Evolutionary conservation across 345 rosid species (phyloP).

Genomic region (Moringa oleifera): DNA sequence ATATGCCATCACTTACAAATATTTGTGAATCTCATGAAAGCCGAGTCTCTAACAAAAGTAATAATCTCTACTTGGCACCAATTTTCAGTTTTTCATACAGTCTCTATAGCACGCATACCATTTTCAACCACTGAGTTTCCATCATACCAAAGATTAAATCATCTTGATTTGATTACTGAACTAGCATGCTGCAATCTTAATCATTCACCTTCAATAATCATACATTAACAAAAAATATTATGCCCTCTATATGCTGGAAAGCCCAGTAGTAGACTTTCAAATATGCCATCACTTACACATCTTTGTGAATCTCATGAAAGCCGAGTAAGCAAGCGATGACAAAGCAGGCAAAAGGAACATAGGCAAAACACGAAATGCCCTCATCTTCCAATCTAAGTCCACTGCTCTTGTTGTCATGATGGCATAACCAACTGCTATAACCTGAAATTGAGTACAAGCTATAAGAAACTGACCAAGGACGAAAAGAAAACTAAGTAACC

Average conservation of each 20-base stretch:
- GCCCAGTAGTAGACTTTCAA: too few relatives aligned
- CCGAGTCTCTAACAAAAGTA: conserved; percentile 15
- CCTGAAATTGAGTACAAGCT: conserved; percentile 28
- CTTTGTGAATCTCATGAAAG: conserved; percentile 45
- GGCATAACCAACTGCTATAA: conserved; percentile 65
- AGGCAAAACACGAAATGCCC: conserved; percentile 58
- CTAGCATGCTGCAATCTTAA: neutral
- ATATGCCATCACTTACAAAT: conserved; percentile 38
- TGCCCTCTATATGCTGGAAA: neutral
- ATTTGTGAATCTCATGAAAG: conserved; percentile 45
- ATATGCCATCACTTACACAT: conserved; percentile 38
- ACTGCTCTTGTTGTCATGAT: conserved; percentile 51
- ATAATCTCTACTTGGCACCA: neutral
- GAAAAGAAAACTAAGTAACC: too few relatives aligned
- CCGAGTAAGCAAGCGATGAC: conserved; percentile 46
- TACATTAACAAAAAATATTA: neutral
- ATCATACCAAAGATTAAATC: too few relatives aligned
- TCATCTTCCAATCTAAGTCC: conserved; percentile 66
- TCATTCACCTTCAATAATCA: neutral
- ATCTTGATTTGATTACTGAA: neutral
- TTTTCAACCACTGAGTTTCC: neutral
- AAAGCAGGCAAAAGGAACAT: conserved; percentile 69
- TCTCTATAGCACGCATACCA: neutral
- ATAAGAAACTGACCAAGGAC: neutral
- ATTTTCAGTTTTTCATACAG: neutral